Evolutionary conservation across 768 basidiomycete genomes (phyloP), one percentile per base, ranked within the genome.

Genomic region (Pleurotus sapidus): DNA sequence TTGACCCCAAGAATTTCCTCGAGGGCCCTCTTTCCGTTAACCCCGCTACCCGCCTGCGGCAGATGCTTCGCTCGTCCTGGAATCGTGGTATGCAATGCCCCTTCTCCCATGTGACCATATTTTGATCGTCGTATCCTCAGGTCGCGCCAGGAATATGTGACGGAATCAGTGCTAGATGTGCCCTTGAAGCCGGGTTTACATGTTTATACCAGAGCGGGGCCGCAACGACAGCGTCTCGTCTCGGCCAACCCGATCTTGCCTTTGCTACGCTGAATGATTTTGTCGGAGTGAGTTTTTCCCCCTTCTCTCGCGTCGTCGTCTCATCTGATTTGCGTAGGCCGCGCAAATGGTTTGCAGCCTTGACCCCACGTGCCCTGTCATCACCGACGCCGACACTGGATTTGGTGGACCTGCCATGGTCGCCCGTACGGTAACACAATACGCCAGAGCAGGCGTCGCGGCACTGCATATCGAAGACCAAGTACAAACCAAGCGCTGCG

Each of bases 401-500:
- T 90, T 90, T 60, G 89, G 89, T 60, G 89, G 89, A 12, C 84
- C 88, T 1, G 80, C 83, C 7, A 91, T 84, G 77, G 83, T 91
- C 24, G 86, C 87, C 8, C 87, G 88, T 30, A 91, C 89, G 2
- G 85, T 91, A 8, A 78, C 73, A 14, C 82, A 88, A 67, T 91
- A 90, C 59, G 80, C 73, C 2, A 79, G 79, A 48, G 82, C 86
- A 11, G 89, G 89, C 24, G 83, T 90, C n/a, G 89, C 89, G 14
- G 89, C 76, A 3, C 76, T 89, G 64, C 89, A 91, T 67, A 90
- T 91, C 39, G 89, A 91, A 68, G 89, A 90, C 63, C 89, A 91
- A 71, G 87, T 90, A 1, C 89, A 90, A 67, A 90, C 87, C 0
- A 91, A 91, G 69, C 82, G 89, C 51, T 91, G 89, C 59, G 89